These are phyloP conservation scores for Xanthoparmelia taractica DNA, from an alignment of 495 filamentous ascomycete species.

Conservation along the genomic window DNA sequence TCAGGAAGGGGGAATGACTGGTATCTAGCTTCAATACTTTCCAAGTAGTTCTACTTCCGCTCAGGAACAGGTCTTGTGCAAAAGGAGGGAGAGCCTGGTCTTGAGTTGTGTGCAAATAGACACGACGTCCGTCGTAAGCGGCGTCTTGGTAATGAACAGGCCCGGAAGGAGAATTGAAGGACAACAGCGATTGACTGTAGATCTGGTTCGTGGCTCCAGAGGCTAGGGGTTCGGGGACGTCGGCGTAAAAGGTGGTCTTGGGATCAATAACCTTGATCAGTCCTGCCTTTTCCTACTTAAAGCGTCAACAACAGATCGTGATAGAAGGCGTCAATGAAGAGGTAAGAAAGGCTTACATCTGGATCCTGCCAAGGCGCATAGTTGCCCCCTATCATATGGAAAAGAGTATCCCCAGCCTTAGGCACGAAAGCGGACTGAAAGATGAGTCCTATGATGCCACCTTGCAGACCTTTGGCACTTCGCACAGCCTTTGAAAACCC, in stretches of 20 bases:
- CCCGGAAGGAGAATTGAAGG: conserved; percentile 12
- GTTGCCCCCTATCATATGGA: conserved; percentile 15
- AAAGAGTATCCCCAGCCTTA: conserved; percentile 7
- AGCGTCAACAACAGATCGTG: neutral
- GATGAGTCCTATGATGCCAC: conserved; percentile 28
- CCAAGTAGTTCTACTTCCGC: conserved; percentile 13
- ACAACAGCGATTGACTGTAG: conserved; percentile 12
- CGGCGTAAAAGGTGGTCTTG: conserved; percentile 18
- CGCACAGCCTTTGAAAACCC: conserved; percentile 29
- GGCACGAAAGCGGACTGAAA: conserved; percentile 31
- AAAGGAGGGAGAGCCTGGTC: conserved; percentile 17
- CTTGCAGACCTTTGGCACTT: conserved; percentile 21
- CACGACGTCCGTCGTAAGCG: conserved; percentile 13
- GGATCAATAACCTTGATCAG: conserved; percentile 15
- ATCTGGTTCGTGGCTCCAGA: conserved; percentile 11
- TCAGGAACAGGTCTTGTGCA: conserved; percentile 17
- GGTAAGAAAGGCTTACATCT: neutral
- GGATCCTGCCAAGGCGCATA: conserved; percentile 16
- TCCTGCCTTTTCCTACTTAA: conserved; percentile 8
- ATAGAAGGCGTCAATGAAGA: neutral
- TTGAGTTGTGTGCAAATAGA: conserved; percentile 10
- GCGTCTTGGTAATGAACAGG: conserved; percentile 8
- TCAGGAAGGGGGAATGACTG: conserved; percentile 19
- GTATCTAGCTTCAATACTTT: conserved; percentile 6
- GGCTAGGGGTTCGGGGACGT: conserved; percentile 17